phyloP scores from a whole-genome alignment of 345 rosid species.

The Gossypium arboreum region DNA sequence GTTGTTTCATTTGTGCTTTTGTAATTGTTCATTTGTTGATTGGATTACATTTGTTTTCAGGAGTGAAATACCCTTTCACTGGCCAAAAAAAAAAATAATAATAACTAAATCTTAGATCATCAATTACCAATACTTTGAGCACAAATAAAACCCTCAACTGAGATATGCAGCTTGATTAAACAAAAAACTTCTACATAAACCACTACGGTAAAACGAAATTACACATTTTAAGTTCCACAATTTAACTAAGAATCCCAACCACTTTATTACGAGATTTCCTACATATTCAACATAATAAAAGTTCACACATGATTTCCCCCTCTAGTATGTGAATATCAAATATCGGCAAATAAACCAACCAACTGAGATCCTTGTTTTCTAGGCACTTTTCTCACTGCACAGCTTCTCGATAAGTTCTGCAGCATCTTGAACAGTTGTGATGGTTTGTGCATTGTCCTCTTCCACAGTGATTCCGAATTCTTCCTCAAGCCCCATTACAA shows the following conservation, averaged over 20 bases:
- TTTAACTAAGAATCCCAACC: neutral
- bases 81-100: no score
- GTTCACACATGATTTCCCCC: neutral
- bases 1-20: no score
- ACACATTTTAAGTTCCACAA: neutral
- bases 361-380: neutral
- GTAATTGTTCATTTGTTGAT: no score
- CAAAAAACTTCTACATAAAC: neutral
- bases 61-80: no score
- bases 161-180: no score
- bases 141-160: no score
- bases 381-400: neutral
- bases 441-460: neutral
- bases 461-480: neutral
- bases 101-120: no score
- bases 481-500: neutral
- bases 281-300: neutral
- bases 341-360: neutral
- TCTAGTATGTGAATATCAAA: neutral
- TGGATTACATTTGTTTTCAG: no score
- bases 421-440: slow-evolving; percentile 1
- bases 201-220: neutral
- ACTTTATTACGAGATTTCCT: neutral
- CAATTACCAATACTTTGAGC: no score
- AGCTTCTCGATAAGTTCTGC: neutral